These are phyloP conservation scores for Avena sativa DNA, from an alignment of 176 grass and related monocot genomes.

Conservation along the genomic window DNA sequence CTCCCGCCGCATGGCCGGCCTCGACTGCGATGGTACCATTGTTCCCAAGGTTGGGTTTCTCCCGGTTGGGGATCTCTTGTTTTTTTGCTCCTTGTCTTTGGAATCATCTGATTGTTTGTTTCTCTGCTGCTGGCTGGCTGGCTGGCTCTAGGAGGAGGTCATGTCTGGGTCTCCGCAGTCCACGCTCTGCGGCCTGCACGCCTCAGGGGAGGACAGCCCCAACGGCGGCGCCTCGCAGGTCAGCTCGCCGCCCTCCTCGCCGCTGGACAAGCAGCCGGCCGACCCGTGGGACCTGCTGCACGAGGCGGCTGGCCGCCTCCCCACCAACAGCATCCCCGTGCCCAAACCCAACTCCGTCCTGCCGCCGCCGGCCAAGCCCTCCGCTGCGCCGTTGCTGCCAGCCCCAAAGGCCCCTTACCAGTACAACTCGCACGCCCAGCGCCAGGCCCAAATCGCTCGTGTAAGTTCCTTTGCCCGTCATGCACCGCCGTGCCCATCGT, in stretches of 20 bases:
- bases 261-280: conserved; percentile 58
- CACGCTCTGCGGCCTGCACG: conserved; percentile 57
- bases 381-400: background rate
- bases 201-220: conserved; percentile 64
- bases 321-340: conserved; percentile 31
- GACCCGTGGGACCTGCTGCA: conserved; percentile 64
- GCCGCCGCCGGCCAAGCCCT: background rate
- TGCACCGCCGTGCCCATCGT: background rate
- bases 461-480: conserved; percentile 17
- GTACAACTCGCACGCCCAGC: conserved; percentile 43
- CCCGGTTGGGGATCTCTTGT: background rate
- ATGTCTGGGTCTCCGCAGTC: conserved; percentile 82
- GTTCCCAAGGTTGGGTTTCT: conserved; percentile 42
- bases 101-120: background rate
- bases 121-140: background rate
- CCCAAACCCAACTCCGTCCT: background rate
- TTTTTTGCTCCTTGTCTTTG: background rate
- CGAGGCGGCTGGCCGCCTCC: conserved; percentile 69
- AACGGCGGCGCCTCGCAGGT: conserved; percentile 68
- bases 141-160: conserved; percentile 36
- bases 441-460: conserved; percentile 63
- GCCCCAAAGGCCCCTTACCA: conserved; percentile 13
- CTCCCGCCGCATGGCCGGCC: conserved; percentile 33
- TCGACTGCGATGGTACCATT: conserved; percentile 8
- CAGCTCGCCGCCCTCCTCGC: conserved; percentile 80